Evolutionary conservation across 2,329 filamentous ascomycete species (phyloP), one percentile per base, ranked within the genome.

Genomic region (Neurospora sp.): DNA sequence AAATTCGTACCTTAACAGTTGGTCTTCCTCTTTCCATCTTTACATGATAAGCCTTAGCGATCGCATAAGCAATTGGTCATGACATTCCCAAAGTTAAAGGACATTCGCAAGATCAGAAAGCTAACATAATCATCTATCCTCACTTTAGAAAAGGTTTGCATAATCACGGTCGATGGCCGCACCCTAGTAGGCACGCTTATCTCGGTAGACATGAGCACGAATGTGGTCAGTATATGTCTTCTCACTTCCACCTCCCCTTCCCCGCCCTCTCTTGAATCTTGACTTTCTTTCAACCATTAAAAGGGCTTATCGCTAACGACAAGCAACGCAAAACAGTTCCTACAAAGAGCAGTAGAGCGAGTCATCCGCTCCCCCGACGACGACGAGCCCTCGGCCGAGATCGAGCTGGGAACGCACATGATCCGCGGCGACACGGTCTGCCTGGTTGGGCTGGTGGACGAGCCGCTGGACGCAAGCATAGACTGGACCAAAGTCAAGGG

Each of bases 371-470:
- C 91, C 1, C 86, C 87, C 62, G 94, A 97, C 77, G 93, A 97
- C 77, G 86, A 88, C 52, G 92, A 97, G 75, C 87, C 90, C 0
- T 96, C 91, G 62, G 88, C 89, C 70, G 89, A 96, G 78, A 89
- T 96, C 19, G 89, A 91, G 4, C 88, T 97, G 72, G 96, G 96
- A 1, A 82, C 98, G 6, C 98, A 97, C 79, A 86, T 99, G 70
- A 92, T 99, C 70, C 88, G 96, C 71, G 96, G 96, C 68, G 96
- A 99, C 79, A 97, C 96, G 77, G 95, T 99, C 66, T 94, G 93
- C 72, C 86, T 96, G 17, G 92, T 96, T 70, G 96, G 96, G 2
- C 83, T 96, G 70, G 90, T 99, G 39, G 93, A 99, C 79, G 94
- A 97, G 80, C 87, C 91, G 75, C 83, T 98, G 71, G 96, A 99